Evolutionary conservation across 1,284 basidiomycete genomes (phyloP).

Genomic region (Sphaerobolus stellatus): DNA sequence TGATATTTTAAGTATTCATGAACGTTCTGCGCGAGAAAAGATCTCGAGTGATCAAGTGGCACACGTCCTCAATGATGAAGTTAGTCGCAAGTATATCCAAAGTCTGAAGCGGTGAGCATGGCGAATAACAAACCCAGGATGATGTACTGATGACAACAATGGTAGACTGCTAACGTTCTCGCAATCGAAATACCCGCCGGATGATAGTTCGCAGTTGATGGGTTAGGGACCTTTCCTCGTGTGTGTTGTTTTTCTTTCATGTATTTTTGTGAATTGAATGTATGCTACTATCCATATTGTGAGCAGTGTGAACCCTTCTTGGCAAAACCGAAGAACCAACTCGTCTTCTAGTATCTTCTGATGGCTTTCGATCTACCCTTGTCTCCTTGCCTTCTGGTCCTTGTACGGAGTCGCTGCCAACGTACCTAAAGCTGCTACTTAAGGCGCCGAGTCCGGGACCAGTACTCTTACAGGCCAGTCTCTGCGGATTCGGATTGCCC

Average conservation of each 20-base stretch:
- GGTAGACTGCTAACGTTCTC: slow-evolving; percentile 86
- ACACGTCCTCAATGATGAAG: slow-evolving; percentile 98
- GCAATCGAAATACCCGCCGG: slow-evolving; percentile 91
- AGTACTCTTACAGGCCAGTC: no score
- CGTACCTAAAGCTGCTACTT: no score
- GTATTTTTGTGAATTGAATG: neutral
- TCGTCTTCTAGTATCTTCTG: no score
- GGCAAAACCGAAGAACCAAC: no score
- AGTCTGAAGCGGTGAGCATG: slow-evolving; percentile 82
- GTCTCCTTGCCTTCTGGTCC: no score
- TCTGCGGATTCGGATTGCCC: no score
- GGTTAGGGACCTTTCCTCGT: slow-evolving; percentile 46
- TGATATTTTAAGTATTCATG: slow-evolving; percentile 76
- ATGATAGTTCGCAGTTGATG: slow-evolving; percentile 89
- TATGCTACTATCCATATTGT: no score
- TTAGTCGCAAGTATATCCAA: slow-evolving; percentile 98
- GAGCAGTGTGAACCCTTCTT: no score
- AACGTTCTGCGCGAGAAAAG: slow-evolving; percentile 95
- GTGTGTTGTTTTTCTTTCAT: neutral
- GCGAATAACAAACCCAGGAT: slow-evolving; percentile 2
- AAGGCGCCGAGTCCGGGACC: no score
- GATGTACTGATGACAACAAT: slow-evolving; percentile 4
- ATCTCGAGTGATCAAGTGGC: slow-evolving; percentile 96
- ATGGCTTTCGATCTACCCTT: no score
- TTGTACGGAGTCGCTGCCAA: no score